Evolutionary conservation across 2,329 filamentous ascomycete species (phyloP).

Genomic region (Fusarium graminum): DNA sequence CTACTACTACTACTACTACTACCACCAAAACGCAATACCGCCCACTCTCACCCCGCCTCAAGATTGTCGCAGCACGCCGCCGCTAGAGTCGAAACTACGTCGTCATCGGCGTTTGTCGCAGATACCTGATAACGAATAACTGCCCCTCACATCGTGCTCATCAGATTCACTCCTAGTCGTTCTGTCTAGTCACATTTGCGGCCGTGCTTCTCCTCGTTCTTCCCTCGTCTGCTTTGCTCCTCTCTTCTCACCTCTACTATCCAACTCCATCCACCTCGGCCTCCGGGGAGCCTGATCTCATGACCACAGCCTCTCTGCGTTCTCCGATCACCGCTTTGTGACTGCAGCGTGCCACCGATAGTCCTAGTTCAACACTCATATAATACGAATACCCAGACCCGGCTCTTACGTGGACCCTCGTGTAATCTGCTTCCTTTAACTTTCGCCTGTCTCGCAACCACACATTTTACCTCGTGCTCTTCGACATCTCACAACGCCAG

Average conservation of each 20-base stretch:
- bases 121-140: slow-evolving; percentile 47
- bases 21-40: slow-evolving; percentile 7
- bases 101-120: slow-evolving; percentile 49
- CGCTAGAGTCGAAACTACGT: slow-evolving; percentile 45
- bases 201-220: slow-evolving; percentile 14
- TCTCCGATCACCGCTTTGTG: slow-evolving; percentile 45
- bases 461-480: slow-evolving; percentile 21
- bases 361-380: slow-evolving; percentile 48
- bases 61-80: slow-evolving; percentile 37
- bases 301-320: slow-evolving; percentile 45
- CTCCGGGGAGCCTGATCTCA: slow-evolving; percentile 41
- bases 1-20: too few relatives aligned
- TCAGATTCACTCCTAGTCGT: slow-evolving; percentile 23
- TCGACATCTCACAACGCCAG: slow-evolving; percentile 18
- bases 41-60: slow-evolving; percentile 26
- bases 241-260: slow-evolving; percentile 23
- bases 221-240: slow-evolving; percentile 1
- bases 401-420: slow-evolving; percentile 32
- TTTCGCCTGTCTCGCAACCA: slow-evolving; percentile 18
- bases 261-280: slow-evolving; percentile 24
- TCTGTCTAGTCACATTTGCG: slow-evolving; percentile 21
- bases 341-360: slow-evolving; percentile 49
- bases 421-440: slow-evolving; percentile 19
- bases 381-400: slow-evolving; percentile 45
- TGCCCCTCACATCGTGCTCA: slow-evolving; percentile 44